Evolutionary conservation across 441 rosid species (phyloP), one percentile per base, ranked within the genome.

Genomic region (Omphalea diandra): DNA sequence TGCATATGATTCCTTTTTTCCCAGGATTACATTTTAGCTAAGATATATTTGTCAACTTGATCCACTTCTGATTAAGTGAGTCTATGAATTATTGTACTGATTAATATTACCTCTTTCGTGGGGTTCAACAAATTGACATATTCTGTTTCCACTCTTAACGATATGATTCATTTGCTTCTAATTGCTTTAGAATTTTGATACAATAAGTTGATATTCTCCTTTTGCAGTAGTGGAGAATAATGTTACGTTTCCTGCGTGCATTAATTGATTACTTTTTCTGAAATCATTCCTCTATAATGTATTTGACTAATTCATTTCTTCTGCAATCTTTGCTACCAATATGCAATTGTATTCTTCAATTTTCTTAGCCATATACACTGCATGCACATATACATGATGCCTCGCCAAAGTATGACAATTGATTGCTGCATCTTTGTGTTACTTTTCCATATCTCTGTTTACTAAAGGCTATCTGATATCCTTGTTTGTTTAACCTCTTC

Each of bases 401-500:
- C 55, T n/a, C 5, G n/a, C 20, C 27, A 44, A 50, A 38, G 32
- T 5, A 36, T 7, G 35, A 7, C 26, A n/a, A 8, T 61, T 27
- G 40, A 61, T 10, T 62, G 10, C 67, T 61, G 29, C 20, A 2
- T n/a, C 8, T 4, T 59, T 61, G 66, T 18, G 35, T 53, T 61
- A 44, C 62, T 63, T 68, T 57, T 52, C 50, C 10, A 61, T 41
- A 36, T 57, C 43, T 67, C 47, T 41, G 24, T 53, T 26, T 70
- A 24, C 22, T 61, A 29, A 43, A 60, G 55, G 63, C 33, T n/a
- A n/a, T n/a, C n/a, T n/a, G 33, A 52, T 73, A 7, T 7, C 69
- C 10, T 56, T 53, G n/a, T 64, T 69, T 68, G 22, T 59, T 70
- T 75, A 60, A 29, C 55, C 44, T 38, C 26, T 29, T 24, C 44